Percentiles rank a stretch among this genome's conserved stretches.
Conservation (phyloP, 1,139 yeast genomes). For the Scheffersomyces quercinus region DNA sequence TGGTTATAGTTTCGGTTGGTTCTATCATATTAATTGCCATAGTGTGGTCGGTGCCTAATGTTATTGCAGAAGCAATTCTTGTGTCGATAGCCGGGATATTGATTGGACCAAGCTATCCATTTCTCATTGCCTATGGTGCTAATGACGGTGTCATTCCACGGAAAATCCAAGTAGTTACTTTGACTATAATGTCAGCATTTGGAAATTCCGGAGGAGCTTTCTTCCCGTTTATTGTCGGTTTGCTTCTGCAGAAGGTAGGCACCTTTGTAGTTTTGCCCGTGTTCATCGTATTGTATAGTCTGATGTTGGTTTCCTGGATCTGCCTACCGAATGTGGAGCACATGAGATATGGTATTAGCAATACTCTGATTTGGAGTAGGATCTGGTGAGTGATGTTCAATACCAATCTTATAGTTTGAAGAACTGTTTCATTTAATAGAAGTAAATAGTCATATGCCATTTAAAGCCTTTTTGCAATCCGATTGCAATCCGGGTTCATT, state of each 20-base stretch:
- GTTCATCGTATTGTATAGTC: slow-evolving; percentile 35
- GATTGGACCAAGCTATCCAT: slow-evolving; percentile 55
- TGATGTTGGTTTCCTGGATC: slow-evolving; percentile 43
- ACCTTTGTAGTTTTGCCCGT: slow-evolving; percentile 55
- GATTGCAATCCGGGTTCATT: not conserved
- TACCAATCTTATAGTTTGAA: no score
- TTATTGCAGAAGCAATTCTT: slow-evolving; percentile 42
- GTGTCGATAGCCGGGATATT: slow-evolving; percentile 47
- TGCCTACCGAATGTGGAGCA: slow-evolving; percentile 34
- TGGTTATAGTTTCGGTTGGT: slow-evolving; percentile 28
- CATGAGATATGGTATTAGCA: slow-evolving; percentile 1
- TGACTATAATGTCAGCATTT: slow-evolving; percentile 55
- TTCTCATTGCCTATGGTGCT: slow-evolving; percentile 46
- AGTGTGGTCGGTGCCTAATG: slow-evolving; percentile 45
- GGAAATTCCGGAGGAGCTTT: slow-evolving; percentile 61
- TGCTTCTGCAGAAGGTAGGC: slow-evolving; percentile 47
- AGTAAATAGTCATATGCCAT: no score
- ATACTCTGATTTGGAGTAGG: slow-evolving; percentile 11
- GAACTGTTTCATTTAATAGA: no score
- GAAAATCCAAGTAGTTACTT: slow-evolving; percentile 49
- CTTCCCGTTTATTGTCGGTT: slow-evolving; percentile 55
- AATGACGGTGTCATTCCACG: slow-evolving; percentile 41
- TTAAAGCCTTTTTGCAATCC: no score
- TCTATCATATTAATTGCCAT: slow-evolving; percentile 36
- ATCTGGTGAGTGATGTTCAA: slow-evolving; percentile 9